Conservation (phyloP, 441 rosid genomes). For the Pelargonium fulgidum region DNA sequence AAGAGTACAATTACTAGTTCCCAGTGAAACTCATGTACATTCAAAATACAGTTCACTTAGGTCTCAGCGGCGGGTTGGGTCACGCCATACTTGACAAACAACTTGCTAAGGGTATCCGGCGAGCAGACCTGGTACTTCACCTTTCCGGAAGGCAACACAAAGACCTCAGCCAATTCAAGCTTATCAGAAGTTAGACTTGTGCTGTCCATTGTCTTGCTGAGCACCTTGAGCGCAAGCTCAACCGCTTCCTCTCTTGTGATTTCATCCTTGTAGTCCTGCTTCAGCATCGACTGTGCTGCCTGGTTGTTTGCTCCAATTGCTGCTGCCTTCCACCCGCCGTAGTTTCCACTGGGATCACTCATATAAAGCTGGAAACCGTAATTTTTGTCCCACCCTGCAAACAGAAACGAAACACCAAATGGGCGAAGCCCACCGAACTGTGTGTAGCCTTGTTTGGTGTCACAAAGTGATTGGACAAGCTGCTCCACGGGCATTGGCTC, state of each 20-base stretch:
- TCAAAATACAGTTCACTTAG: not conserved
- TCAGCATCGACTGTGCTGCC: slow-evolving; percentile 89
- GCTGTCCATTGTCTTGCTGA: slow-evolving; percentile 93
- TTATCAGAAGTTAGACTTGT: slow-evolving; percentile 81
- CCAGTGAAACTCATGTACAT: not conserved
- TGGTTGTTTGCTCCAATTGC: slow-evolving; percentile 94
- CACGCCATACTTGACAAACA: slow-evolving; percentile 63
- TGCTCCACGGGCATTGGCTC: slow-evolving; percentile 98
- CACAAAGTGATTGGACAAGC: slow-evolving; percentile 88
- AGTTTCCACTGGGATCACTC: slow-evolving; percentile 96
- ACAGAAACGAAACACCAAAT: slow-evolving; percentile 84
- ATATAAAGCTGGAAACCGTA: slow-evolving; percentile 81
- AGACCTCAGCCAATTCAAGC: slow-evolving; percentile 84
- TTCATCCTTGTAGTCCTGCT: slow-evolving; percentile 90
- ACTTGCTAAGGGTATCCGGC: slow-evolving; percentile 57
- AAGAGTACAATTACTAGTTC: not conserved
- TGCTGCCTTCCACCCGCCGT: slow-evolving; percentile 94
- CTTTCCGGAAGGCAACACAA: slow-evolving; percentile 53
- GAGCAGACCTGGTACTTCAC: slow-evolving; percentile 83
- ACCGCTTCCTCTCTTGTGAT: slow-evolving; percentile 80
- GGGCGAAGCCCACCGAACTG: slow-evolving; percentile 98
- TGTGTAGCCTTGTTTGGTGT: slow-evolving; percentile 94
- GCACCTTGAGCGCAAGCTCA: slow-evolving; percentile 70
- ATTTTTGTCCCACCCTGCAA: slow-evolving; percentile 95
- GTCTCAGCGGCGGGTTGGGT: slow-evolving; percentile 71